phyloP scores from a whole-genome alignment of 495 filamentous ascomycete genomes.

The Lasiosphaeris hirsuta region DNA sequence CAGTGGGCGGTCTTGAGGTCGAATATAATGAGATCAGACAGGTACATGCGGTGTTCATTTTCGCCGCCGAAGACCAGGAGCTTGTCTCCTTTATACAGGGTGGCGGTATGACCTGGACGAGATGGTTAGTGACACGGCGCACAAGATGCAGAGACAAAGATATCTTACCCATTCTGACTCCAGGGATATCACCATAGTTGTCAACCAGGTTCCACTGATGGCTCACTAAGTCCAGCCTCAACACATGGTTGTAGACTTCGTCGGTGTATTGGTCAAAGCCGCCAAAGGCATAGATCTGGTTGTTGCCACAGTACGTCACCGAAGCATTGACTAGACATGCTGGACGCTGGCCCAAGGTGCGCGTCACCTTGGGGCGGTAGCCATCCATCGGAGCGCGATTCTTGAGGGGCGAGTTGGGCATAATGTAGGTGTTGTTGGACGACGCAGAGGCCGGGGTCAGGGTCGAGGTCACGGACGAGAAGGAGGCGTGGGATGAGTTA shows the following conservation, averaged over 20 bases:
- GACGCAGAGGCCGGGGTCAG: constrained; percentile 50
- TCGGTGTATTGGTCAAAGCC: constrained; percentile 99
- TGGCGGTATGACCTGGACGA: constrained; percentile 82
- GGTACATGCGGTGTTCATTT: constrained; percentile 93
- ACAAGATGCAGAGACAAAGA: not conserved
- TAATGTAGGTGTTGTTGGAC: constrained; percentile 76
- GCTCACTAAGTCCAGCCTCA: constrained; percentile 77
- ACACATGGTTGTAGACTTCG: constrained; percentile 98
- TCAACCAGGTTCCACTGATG: constrained; percentile 94
- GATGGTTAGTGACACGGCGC: not conserved
- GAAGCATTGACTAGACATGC: constrained; percentile 97
- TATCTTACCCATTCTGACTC: constrained; percentile 87
- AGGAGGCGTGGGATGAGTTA: constrained; percentile 16
- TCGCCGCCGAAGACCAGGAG: constrained; percentile 94
- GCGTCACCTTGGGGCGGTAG: constrained; percentile 77
- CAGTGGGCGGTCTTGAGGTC: constrained; percentile 90
- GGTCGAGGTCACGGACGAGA: constrained; percentile 25
- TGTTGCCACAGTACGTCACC: constrained; percentile 92
- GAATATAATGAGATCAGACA: constrained; percentile 94
- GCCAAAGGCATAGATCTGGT: constrained; percentile 95
- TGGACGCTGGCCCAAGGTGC: constrained; percentile 79
- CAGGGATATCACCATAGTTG: constrained; percentile 97
- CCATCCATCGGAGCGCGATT: constrained; percentile 59
- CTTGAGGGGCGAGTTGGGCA: constrained; percentile 75
- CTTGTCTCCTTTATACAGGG: constrained; percentile 89